A percentile compares a stretch with the other conserved stretches of the same genome.
Conservation (phyloP, 768 basidiomycete species). For the Clavaria fumosa region DNA sequence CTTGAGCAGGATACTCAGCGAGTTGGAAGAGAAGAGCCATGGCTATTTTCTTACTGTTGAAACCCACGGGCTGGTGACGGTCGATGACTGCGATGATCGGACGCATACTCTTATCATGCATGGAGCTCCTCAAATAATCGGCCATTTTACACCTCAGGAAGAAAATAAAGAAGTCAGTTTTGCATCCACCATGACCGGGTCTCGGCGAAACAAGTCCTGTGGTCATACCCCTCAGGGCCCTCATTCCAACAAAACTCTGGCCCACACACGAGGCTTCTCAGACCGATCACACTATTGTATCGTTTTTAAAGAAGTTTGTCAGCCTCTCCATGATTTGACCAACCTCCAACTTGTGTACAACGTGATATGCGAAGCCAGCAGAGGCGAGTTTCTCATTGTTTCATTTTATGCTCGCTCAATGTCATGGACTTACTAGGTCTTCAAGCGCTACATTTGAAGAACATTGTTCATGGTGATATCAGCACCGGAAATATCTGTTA, state of each 20-base stretch:
- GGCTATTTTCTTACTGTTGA: conserved; percentile 7
- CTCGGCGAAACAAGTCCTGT: not conserved
- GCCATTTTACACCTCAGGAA: not conserved
- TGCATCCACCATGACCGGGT: not conserved
- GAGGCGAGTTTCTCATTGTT: conserved; percentile 1
- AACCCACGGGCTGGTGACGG: not conserved
- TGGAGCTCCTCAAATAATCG: conserved; percentile 1
- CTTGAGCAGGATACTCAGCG: no score
- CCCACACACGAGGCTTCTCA: conserved; percentile 1
- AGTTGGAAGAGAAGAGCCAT: no score
- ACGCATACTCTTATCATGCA: conserved; percentile 5
- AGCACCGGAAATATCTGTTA: conserved; percentile 8
- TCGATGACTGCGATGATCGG: conserved; percentile 1
- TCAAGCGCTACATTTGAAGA: conserved; percentile 2
- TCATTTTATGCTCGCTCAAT: not conserved
- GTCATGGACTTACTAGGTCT: not conserved
- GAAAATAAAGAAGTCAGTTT: not conserved
- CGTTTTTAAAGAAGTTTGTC: conserved; percentile 6
- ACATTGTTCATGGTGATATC: conserved; percentile 6
- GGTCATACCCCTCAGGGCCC: conserved; percentile 2
- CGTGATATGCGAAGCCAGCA: conserved; percentile 1
- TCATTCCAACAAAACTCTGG: not conserved
- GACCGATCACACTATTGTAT: conserved; percentile 2
- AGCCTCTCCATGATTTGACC: conserved; percentile 2
- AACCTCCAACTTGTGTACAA: conserved; percentile 1